Evolutionary conservation across 164 flowering plant genomes (phyloP), one percentile per base, ranked within the genome.

Genomic region (Litsea cubeba): DNA sequence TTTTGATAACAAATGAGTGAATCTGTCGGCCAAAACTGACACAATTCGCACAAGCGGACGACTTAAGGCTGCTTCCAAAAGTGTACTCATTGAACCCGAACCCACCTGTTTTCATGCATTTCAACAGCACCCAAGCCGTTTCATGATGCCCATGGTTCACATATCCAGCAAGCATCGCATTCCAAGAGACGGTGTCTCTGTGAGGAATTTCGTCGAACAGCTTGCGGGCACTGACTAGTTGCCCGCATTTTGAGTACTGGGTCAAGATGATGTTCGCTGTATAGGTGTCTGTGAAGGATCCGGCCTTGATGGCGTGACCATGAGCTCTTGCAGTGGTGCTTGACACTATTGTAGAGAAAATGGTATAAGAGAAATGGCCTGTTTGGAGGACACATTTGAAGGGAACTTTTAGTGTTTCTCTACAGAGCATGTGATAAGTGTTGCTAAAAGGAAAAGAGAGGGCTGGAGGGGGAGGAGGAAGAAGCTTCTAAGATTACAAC

Each of bases 171-270:
- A 92, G 84, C 83, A 92, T 78, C n/a, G 94, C 79, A 79, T 94
- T 94, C 98, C 97, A 91, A 51, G 98, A 81, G 25, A 86, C 90
- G 3, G 84, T 76, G 73, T 94, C 98, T 83, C 88, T 83, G 62
- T 83, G 81, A 14, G 86, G 85, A 86, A 88, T 93, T 83, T 86
- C 89, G 68, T 85, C 90, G 85, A 93, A 91, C 89, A 90, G 51
- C n/a, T 83, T 68, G 75, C 46, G 81, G 12, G 95, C 95, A 77
- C 51, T 0, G 18, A 35, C 40, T 12, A 88, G 26, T 1, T 81
- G 82, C 23, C 76, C 69, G 81, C 86, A 84, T 86, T 76, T 91
- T 25, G 79, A 5, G 28, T 88, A 91, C 3, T 75, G 67, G n/a
- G 71, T 80, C 8, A 91, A 18, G 68, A 90, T 78, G 25, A 79